A percentile compares a stretch with the other conserved stretches of the same genome.
Conservation (phyloP, 441 rosid species). For the Erysimum cheiri region DNA sequence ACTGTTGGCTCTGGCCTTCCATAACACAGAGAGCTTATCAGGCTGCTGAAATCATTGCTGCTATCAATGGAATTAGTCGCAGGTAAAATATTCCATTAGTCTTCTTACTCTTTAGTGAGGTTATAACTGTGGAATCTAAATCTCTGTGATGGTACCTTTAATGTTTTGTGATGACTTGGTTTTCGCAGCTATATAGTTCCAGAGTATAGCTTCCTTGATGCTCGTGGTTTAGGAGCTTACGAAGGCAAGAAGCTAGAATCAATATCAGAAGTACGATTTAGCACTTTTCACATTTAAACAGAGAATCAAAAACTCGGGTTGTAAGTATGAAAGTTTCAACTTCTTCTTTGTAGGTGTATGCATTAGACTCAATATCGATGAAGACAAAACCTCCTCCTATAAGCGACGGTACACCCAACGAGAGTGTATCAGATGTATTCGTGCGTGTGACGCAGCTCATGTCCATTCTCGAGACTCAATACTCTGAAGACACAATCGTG, state of each 20-base stretch:
- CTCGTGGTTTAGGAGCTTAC: slow-evolving; percentile 94
- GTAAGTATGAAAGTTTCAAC: background rate
- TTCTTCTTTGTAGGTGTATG: slow-evolving; percentile 61
- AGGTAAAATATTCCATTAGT: slow-evolving; percentile 48
- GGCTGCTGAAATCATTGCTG: slow-evolving; percentile 87
- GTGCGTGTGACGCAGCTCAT: slow-evolving; percentile 92
- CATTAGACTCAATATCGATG: slow-evolving; percentile 73
- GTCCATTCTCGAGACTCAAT: slow-evolving; percentile 95
- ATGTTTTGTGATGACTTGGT: background rate
- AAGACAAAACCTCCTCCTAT: slow-evolving; percentile 88
- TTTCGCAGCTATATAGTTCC: slow-evolving; percentile 81
- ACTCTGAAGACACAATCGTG: slow-evolving; percentile 73
- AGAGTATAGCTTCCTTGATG: slow-evolving; percentile 92
- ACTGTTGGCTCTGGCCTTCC: slow-evolving; percentile 98
- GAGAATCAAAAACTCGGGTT: background rate
- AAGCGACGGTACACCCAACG: slow-evolving; percentile 90
- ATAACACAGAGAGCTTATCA: slow-evolving; percentile 96
- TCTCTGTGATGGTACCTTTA: slow-evolving; percentile 2
- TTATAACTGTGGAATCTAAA: background rate
- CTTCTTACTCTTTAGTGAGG: background rate
- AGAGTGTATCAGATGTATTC: slow-evolving; percentile 85
- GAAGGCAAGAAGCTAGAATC: slow-evolving; percentile 84
- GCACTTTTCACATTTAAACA: background rate
- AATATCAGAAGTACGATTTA: slow-evolving; percentile 65
- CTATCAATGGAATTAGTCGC: slow-evolving; percentile 72